These are phyloP conservation scores for Stemphylium lycopersici DNA, from an alignment of 2,329 filamentous ascomycete genomes.

Conservation along the genomic window DNA sequence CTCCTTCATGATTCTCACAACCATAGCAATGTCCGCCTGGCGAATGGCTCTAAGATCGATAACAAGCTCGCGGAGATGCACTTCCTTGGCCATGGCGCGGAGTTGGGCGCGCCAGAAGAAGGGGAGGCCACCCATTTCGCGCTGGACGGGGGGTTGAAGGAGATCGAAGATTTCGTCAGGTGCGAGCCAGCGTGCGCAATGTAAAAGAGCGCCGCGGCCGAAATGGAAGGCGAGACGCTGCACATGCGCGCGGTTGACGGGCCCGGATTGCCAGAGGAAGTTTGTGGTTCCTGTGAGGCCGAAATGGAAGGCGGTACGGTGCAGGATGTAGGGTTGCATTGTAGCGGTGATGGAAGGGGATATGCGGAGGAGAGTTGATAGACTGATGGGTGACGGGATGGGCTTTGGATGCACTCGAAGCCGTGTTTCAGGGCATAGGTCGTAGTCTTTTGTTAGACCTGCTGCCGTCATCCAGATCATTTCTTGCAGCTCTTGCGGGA, in stretches of 20 bases:
- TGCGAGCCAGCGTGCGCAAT: slow-evolving; percentile 41
- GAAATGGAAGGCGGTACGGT: slow-evolving; percentile 33
- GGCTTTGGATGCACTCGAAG: background rate
- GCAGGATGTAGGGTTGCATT: slow-evolving; percentile 31
- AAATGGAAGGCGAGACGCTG: slow-evolving; percentile 31
- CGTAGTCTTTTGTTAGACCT: slow-evolving; percentile 18
- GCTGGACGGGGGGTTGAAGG: slow-evolving; percentile 30
- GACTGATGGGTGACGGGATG: slow-evolving; percentile 15
- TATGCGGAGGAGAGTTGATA: slow-evolving; percentile 28
- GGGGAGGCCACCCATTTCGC: slow-evolving; percentile 26
- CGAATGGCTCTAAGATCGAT: slow-evolving; percentile 31
- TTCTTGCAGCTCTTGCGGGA: slow-evolving; percentile 41
- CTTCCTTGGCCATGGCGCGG: slow-evolving; percentile 32
- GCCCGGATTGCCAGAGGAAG: slow-evolving; percentile 23
- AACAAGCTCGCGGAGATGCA: slow-evolving; percentile 30
- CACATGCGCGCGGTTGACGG: slow-evolving; percentile 27
- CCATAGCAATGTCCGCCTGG: slow-evolving; percentile 27
- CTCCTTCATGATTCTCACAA: slow-evolving; percentile 25
- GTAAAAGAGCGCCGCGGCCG: slow-evolving; percentile 26
- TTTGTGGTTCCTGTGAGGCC: slow-evolving; percentile 13
- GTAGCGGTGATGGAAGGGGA: slow-evolving; percentile 25
- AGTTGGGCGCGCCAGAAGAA: slow-evolving; percentile 44
- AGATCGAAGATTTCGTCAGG: slow-evolving; percentile 36
- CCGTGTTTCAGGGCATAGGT: slow-evolving; percentile 16
- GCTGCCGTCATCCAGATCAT: slow-evolving; percentile 32